Evolutionary conservation across 108 stramenopile species (phyloP).

Genomic region (Heterococcus sp.): DNA sequence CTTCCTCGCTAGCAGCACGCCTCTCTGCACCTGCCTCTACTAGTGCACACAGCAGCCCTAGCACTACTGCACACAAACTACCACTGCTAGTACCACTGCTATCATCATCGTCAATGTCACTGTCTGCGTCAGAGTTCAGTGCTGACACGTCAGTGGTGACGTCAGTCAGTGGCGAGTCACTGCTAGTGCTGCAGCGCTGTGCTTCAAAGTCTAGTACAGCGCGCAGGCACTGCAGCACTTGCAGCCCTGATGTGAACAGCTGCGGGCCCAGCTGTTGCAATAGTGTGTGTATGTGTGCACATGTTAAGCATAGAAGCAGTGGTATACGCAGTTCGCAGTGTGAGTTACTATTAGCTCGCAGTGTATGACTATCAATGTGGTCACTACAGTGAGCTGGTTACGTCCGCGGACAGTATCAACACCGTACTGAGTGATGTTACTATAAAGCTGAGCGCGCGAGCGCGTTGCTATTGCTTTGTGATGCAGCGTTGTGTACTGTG

Average conservation of each 20-base stretch:
- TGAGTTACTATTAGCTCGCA: too few relatives aligned
- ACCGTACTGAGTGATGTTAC: too few relatives aligned
- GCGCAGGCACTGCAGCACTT: constrained; percentile 26
- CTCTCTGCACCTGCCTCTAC: constrained; percentile 25
- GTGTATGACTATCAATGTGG: too few relatives aligned
- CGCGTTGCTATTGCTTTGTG: too few relatives aligned
- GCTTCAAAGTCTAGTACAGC: constrained; percentile 11
- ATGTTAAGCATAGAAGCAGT: too few relatives aligned
- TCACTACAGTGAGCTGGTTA: too few relatives aligned
- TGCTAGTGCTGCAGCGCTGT: background rate
- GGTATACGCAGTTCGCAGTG: too few relatives aligned
- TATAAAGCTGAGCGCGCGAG: too few relatives aligned
- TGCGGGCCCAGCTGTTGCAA: constrained; percentile 9
- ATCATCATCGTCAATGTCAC: background rate
- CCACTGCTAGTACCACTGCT: background rate
- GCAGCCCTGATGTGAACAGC: constrained; percentile 20
- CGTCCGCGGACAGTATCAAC: too few relatives aligned
- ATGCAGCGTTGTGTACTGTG: too few relatives aligned
- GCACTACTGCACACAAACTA: constrained; percentile 11
- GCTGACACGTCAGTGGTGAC: background rate
- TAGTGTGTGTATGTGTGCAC: too few relatives aligned
- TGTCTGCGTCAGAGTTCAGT: background rate
- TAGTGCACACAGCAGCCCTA: constrained; percentile 17
- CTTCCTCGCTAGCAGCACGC: constrained; percentile 17
- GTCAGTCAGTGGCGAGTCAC: background rate